phyloP scores from a whole-genome alignment of 352 stramenopile species.

The Globisporangium cylindrosporum region DNA sequence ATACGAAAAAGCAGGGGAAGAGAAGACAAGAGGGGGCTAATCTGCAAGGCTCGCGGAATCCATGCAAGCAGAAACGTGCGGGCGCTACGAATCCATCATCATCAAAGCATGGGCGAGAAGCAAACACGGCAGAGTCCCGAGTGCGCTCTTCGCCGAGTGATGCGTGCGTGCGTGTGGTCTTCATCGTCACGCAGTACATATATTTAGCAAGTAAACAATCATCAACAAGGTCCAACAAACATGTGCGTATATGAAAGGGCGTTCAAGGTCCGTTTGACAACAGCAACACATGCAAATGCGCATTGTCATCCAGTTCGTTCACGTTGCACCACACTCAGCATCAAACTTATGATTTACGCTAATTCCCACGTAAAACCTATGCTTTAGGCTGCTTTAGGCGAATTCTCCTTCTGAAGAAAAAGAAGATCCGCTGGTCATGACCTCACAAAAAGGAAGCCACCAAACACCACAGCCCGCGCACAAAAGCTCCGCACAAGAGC shows the following conservation, averaged over 20 bases:
- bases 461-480: background rate
- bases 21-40: no score
- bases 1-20: no score
- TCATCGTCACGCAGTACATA: background rate
- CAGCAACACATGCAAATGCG: background rate
- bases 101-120: background rate
- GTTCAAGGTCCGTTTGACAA: background rate
- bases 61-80: background rate
- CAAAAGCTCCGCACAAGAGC: background rate
- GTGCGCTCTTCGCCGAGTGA: background rate
- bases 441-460: conserved; percentile 3
- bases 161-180: background rate
- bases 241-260: no score
- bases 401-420: conserved; percentile 1
- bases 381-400: background rate
- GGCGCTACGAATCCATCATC: background rate
- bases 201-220: background rate
- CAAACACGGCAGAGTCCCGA: background rate
- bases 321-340: background rate
- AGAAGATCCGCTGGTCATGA: conserved; percentile 5
- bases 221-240: background rate
- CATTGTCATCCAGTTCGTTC: background rate
- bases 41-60: background rate
- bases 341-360: background rate
- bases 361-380: background rate